phyloP scores from a whole-genome alignment of 164 flowering plant genomes.

The Liriodendron chinense region DNA sequence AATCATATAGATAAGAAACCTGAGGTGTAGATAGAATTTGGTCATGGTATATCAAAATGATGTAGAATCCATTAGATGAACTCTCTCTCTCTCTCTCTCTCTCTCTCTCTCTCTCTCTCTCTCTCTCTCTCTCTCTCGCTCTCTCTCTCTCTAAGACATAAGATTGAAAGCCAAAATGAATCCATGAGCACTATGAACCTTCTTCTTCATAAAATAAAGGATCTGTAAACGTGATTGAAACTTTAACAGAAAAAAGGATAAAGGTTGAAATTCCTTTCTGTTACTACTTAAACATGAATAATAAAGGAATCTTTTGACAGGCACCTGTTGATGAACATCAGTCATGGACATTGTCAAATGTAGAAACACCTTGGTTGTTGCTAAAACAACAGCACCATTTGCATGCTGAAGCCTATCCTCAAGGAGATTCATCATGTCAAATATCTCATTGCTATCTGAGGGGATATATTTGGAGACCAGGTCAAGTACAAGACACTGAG shows the following conservation, averaged over 20 bases:
- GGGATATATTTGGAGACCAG: slow-evolving; percentile 87
- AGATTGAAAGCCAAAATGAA: no score
- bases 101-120: no score
- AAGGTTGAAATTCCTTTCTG: not conserved
- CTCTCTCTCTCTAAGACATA: no score
- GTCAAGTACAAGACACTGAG: slow-evolving; percentile 92
- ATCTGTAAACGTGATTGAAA: not conserved
- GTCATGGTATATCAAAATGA: no score
- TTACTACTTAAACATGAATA: not conserved
- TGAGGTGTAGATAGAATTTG: no score
- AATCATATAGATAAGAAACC: no score
- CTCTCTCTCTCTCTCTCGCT: no score
- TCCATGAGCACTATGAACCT: no score
- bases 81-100: no score
- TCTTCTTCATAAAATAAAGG: no score
- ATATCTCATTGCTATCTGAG: slow-evolving; percentile 84
- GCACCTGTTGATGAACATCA: slow-evolving; percentile 99
- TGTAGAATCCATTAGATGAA: no score
- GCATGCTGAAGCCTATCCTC: slow-evolving; percentile 99
- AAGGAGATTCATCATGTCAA: slow-evolving; percentile 97
- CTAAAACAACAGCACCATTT: slow-evolving; percentile 96
- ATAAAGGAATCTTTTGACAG: slow-evolving; percentile 1
- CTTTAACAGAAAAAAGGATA: not conserved
- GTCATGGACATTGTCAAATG: slow-evolving; percentile 94
- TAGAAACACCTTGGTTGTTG: slow-evolving; percentile 85